Evolutionary conservation across 2,329 filamentous ascomycete species (phyloP), one percentile per base, ranked within the genome.

Genomic region (Leptographium wingfieldii): DNA sequence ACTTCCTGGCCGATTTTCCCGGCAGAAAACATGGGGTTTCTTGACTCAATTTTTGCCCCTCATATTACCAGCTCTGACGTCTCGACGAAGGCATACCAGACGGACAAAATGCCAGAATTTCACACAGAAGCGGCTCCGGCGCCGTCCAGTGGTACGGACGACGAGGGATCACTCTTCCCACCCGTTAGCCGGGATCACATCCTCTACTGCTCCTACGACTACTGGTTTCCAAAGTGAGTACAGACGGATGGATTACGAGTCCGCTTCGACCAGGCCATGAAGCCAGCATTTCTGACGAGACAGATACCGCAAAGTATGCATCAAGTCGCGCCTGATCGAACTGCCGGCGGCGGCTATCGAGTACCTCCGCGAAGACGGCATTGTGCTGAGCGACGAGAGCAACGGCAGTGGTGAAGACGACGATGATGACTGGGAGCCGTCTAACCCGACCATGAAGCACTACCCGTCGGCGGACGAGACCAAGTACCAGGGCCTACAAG

Each of bases 321-420:
- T 95, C 52, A 94, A 92, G 75, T 91, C 92, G 2, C 84, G 88
- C 35, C 84, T 95, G 49, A 86, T 99, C 57, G 85, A 88, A 1
- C 80, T 99, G 6, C 81, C 87, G 0, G 71, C 79, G 3, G 78
- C 84, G 3, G 96, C 97, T 70, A 74, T 97, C 56, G 79, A 86
- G 57, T 99, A 97, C 72, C 84, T 99, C 31, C 88, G 87, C 62
- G 88, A 91, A 68, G 94, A 99, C 69, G 92, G 94, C 65, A 97
- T 99, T 67, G 78, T 96, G 56, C 80, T 99, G 6, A 91, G 88
- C 5, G 82, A 87, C 59, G 87, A 89, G 63, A 79, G 73, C 56
- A 57, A 63, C 60, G 52, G 48, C 31, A 52, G 31, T 22, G 59
- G 22, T 10, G 64, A 69, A 2, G 74, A 78, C 29, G 80, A 81